Evolutionary conservation across 2,329 filamentous ascomycete genomes (phyloP).

Genomic region (Arthrobotrys musiformis): DNA sequence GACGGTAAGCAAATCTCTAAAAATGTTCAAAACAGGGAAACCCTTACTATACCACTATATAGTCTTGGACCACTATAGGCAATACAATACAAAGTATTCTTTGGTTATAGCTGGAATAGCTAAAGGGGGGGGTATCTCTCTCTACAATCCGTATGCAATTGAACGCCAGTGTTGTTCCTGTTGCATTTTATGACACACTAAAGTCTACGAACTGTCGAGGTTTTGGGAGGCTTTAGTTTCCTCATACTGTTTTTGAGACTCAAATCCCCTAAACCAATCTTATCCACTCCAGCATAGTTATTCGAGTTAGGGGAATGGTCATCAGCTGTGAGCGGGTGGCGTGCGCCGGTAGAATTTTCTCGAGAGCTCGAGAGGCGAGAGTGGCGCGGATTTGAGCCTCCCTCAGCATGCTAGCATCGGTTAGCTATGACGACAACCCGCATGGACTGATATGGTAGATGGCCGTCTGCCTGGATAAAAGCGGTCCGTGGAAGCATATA

Average conservation of each 20-base stretch:
- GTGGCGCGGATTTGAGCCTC: background rate
- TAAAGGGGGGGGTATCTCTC: no score
- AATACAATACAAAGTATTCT: no score
- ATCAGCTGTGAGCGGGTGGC: background rate
- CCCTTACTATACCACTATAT: no score
- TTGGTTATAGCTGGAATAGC: no score
- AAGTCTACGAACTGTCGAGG: background rate
- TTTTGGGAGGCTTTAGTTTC: background rate
- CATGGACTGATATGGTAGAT: background rate
- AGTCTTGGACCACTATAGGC: no score
- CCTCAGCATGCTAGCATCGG: background rate
- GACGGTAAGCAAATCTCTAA: no score
- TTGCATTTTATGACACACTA: background rate
- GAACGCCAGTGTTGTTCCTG: background rate
- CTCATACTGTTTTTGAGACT: background rate
- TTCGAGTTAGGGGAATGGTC: no score
- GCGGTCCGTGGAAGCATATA: background rate
- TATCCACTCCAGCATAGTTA: no score
- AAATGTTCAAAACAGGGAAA: no score
- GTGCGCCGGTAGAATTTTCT: background rate
- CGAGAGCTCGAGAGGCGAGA: no score
- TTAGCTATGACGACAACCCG: conserved; percentile 13
- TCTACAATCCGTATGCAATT: background rate
- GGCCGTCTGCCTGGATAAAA: background rate
- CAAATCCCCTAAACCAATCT: no score